Conservation (phyloP, 768 basidiomycete species). For the Calocybe indica region DNA sequence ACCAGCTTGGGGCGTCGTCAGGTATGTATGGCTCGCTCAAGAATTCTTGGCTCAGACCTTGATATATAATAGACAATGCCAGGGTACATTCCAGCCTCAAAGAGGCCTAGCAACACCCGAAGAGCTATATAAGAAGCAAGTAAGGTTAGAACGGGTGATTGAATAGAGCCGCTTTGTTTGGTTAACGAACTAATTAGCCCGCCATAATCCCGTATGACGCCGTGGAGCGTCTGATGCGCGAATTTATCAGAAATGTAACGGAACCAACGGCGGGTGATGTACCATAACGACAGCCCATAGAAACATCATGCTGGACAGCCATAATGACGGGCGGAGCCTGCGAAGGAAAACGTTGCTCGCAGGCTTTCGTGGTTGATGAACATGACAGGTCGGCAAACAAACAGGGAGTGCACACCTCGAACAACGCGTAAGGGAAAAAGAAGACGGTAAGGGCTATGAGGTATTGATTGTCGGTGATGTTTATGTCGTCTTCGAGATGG, state of each 20-base stretch:
- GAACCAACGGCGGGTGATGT: conserved; percentile 2
- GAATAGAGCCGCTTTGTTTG: not conserved
- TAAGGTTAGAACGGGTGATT: too few relatives aligned
- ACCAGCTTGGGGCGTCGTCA: conserved; percentile 48
- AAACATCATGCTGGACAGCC: conserved; percentile 48
- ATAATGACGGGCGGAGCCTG: conserved; percentile 58
- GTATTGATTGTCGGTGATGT: conserved; percentile 60
- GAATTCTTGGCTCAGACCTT: conserved; percentile 28
- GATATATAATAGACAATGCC: conserved; percentile 60
- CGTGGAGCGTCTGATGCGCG: conserved; percentile 49
- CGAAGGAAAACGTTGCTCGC: conserved; percentile 58
- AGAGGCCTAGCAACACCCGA: conserved; percentile 56
- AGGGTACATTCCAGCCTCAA: conserved; percentile 55
- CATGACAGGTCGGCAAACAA: not conserved
- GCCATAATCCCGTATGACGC: conserved; percentile 53
- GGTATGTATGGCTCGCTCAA: not conserved
- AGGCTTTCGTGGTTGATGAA: conserved; percentile 30
- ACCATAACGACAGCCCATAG: conserved; percentile 47
- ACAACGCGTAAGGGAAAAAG: conserved; percentile 68
- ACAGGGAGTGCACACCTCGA: conserved; percentile 45
- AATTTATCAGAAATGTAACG: not conserved
- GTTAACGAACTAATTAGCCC: conserved; percentile 47
- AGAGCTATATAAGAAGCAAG: conserved; percentile 30
- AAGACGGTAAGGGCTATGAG: conserved; percentile 66
- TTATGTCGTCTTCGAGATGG: conserved; percentile 46